Evolutionary conservation across 768 basidiomycete species (phyloP).

Genomic region (Macrocybe gigantea): DNA sequence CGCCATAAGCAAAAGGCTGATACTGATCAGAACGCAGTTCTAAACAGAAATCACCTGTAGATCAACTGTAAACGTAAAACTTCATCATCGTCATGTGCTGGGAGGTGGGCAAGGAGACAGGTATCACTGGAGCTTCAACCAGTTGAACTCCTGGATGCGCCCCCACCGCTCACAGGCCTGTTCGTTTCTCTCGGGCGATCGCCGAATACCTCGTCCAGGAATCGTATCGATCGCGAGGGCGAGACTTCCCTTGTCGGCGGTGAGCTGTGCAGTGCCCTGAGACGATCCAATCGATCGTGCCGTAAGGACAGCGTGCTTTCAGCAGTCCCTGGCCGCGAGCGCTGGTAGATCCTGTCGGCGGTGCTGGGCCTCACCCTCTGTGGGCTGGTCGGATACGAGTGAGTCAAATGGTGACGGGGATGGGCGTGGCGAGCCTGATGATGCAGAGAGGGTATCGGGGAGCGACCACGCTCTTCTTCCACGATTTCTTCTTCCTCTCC

Average conservation of each 20-base stretch:
- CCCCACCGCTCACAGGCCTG: too few relatives aligned
- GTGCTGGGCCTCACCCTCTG: conserved; percentile 8
- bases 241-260: conserved; percentile 35
- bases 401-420: neutral
- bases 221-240: conserved; percentile 39
- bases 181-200: too few relatives aligned
- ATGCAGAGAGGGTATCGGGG: conserved; percentile 2
- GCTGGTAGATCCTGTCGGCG: conserved; percentile 5
- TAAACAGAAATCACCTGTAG: too few relatives aligned
- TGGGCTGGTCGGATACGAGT: neutral
- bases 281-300: conserved; percentile 26
- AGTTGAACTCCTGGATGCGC: too few relatives aligned
- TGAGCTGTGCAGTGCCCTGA: conserved; percentile 20
- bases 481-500: conserved; percentile 1
- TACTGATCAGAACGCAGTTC: too few relatives aligned
- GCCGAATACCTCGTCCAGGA: conserved; percentile 20
- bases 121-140: too few relatives aligned
- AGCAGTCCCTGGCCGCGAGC: conserved; percentile 17
- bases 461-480: conserved; percentile 6
- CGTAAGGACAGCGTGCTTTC: conserved; percentile 16
- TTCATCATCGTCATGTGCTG: too few relatives aligned
- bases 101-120: too few relatives aligned
- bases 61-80: too few relatives aligned
- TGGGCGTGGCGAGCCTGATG: conserved; percentile 4
- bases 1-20: too few relatives aligned